Percentiles rank a stretch among this genome's conserved stretches.
These are phyloP conservation scores for Fusarium torulosum DNA, from an alignment of 2,329 filamentous ascomycete genomes.

Conservation along the genomic window DNA sequence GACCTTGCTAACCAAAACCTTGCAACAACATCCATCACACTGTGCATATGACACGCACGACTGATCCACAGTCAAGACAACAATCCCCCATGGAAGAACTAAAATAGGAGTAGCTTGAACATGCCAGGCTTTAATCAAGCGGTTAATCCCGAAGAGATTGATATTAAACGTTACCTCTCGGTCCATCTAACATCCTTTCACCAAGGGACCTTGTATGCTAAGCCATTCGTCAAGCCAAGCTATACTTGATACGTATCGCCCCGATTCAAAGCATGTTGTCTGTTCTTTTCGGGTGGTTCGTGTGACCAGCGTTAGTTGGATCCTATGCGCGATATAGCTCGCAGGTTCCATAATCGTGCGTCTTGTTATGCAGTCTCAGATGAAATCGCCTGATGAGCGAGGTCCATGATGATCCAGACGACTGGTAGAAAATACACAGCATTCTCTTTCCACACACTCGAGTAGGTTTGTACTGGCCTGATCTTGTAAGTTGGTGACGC, in stretches of 20 bases:
- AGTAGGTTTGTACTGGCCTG: too few species aligned
- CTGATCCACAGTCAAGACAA: background rate
- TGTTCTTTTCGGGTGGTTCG: background rate
- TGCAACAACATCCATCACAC: too few species aligned
- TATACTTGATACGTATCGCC: slow-evolving; percentile 1
- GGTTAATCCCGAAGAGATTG: slow-evolving; percentile 29
- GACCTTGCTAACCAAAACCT: too few species aligned
- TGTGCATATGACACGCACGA: too few species aligned
- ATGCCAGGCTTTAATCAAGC: slow-evolving; percentile 5
- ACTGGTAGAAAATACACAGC: background rate
- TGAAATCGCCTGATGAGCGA: background rate
- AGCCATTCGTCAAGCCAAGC: slow-evolving; percentile 8
- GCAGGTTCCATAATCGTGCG: slow-evolving; percentile 14
- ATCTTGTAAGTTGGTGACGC: background rate
- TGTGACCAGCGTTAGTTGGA: background rate
- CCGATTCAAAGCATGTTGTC: background rate
- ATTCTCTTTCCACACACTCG: too few species aligned
- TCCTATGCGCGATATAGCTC: slow-evolving; percentile 26
- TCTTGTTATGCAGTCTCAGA: background rate
- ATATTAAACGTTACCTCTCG: background rate
- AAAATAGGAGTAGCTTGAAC: background rate
- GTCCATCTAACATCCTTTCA: background rate
- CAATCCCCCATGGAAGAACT: slow-evolving; percentile 1
- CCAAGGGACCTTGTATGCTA: slow-evolving; percentile 1
- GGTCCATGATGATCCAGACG: background rate